Evolutionary conservation across 2,329 filamentous ascomycete genomes (phyloP).

Genomic region (Calonectria pteridis): DNA sequence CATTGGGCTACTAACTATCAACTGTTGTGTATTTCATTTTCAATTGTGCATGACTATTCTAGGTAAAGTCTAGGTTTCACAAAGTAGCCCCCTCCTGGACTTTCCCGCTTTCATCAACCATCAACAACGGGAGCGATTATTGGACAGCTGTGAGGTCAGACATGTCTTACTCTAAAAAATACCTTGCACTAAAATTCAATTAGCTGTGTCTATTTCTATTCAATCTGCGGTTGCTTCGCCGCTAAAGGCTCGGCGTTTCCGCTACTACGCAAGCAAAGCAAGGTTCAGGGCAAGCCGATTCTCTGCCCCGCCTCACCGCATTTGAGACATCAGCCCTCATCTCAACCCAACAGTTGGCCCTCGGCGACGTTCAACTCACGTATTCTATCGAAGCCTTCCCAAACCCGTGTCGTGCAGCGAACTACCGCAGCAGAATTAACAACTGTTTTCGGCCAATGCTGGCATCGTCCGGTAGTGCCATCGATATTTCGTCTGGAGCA

Average conservation of each 20-base stretch:
- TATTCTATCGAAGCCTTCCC: neutral
- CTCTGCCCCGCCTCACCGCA: conserved; percentile 5
- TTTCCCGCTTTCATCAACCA: neutral
- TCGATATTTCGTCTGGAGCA: neutral
- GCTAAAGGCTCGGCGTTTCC: neutral
- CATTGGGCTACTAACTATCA: neutral
- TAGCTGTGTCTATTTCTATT: neutral
- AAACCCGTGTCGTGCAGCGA: neutral
- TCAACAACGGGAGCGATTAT: neutral
- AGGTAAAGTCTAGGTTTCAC: neutral
- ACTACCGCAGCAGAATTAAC: neutral
- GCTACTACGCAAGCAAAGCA: neutral
- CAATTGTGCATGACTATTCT: neutral
- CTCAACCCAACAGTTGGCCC: neutral
- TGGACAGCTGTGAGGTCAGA: neutral
- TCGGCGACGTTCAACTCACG: neutral
- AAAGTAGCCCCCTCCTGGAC: neutral
- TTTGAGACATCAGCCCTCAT: neutral
- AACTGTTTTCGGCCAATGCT: neutral
- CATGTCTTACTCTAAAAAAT: neutral
- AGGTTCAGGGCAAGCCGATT: neutral
- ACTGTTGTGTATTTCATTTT: neutral
- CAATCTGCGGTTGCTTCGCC: neutral
- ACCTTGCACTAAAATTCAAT: neutral
- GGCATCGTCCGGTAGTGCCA: neutral